Conservation (phyloP, 2,329 filamentous ascomycete species). For the Clarireedia monteithiana region DNA sequence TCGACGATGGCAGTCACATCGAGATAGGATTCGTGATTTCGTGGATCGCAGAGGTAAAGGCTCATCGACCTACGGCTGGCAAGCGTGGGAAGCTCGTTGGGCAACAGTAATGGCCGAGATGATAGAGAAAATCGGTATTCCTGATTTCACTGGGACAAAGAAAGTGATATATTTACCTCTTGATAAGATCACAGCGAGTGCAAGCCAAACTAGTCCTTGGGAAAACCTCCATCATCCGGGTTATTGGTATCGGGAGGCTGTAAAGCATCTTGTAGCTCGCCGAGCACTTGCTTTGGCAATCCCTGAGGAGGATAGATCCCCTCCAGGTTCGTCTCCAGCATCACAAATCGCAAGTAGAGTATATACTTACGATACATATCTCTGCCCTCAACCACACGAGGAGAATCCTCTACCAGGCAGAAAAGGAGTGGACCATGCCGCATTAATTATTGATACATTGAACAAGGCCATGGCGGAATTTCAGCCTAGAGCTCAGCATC, state of each 20-base stretch:
- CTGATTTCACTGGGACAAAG: constrained; percentile 39
- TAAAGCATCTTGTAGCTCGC: constrained; percentile 47
- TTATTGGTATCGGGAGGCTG: constrained; percentile 58
- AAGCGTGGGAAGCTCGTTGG: constrained; percentile 83
- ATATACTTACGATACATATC: constrained; percentile 57
- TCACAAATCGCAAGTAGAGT: constrained; percentile 41
- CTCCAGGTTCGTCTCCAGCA: constrained; percentile 41
- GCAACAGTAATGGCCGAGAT: constrained; percentile 54
- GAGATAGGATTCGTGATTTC: constrained; percentile 64
- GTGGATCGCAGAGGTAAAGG: constrained; percentile 79
- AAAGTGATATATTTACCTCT: constrained; percentile 43
- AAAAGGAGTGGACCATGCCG: constrained; percentile 45
- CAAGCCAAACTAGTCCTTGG: constrained; percentile 54
- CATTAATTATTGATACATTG: constrained; percentile 46
- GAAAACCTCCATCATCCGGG: constrained; percentile 58
- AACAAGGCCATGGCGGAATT: constrained; percentile 46
- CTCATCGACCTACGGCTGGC: constrained; percentile 84
- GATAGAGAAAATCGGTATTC: constrained; percentile 46
- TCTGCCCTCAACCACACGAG: constrained; percentile 56
- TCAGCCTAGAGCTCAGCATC: constrained; percentile 43
- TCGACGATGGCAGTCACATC: constrained; percentile 72
- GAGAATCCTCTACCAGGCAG: constrained; percentile 45
- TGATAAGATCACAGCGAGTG: constrained; percentile 47
- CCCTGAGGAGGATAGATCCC: constrained; percentile 49
- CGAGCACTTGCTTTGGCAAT: constrained; percentile 47